Evolutionary conservation across 257 asterid species (phyloP).

Genomic region (Fraxinus cuspidata): DNA sequence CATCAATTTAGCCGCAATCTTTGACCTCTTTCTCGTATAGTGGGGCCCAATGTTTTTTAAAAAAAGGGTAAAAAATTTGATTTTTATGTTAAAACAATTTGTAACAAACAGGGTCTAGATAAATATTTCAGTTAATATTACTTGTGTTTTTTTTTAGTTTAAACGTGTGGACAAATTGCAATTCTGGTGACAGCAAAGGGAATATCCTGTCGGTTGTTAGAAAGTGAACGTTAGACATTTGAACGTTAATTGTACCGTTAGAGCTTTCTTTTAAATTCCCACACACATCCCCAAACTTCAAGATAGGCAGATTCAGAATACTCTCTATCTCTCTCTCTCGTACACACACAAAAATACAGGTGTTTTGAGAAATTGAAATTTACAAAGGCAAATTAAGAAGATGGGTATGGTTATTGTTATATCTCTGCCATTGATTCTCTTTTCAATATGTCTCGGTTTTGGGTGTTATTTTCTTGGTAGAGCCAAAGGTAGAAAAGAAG

Average conservation of each 20-base stretch:
- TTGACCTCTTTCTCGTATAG: too few relatives aligned
- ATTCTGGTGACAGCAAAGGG: not conserved
- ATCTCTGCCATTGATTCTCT: constrained; percentile 73
- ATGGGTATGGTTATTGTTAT: constrained; percentile 91
- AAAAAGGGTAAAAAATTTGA: too few relatives aligned
- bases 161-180: too few relatives aligned
- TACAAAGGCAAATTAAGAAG: not conserved
- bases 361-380: not conserved
- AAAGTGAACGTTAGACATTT: constrained; percentile 4
- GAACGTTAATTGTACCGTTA: constrained; percentile 48
- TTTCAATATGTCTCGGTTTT: constrained; percentile 68
- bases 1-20: too few relatives aligned
- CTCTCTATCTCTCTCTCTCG: not conserved
- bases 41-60: too few relatives aligned
- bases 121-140: too few relatives aligned
- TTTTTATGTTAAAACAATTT: too few relatives aligned
- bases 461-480: constrained; percentile 84
- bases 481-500: constrained; percentile 76
- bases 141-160: too few relatives aligned
- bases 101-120: too few relatives aligned
- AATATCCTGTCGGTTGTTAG: not conserved
- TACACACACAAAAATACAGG: not conserved
- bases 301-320: constrained; percentile 6
- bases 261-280: not conserved
- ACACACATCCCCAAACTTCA: not conserved